These are phyloP conservation scores for Phytophthora quininea DNA, from an alignment of 352 stramenopile genomes.

Conservation along the genomic window DNA sequence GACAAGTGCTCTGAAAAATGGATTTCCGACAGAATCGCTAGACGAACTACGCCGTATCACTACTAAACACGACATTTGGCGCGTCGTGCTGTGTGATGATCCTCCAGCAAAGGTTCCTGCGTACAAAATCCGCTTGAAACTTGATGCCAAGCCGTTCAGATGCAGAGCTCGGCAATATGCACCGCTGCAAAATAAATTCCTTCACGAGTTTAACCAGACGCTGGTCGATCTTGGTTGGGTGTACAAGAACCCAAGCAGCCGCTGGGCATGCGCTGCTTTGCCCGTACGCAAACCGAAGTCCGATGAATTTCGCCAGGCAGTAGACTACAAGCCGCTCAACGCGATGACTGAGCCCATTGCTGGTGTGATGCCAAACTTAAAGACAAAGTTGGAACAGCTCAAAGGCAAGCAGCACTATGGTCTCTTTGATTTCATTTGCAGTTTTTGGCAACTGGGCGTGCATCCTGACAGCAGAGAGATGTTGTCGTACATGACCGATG, in stretches of 20 bases:
- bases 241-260: slow-evolving; percentile 9
- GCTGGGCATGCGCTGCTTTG: slow-evolving; percentile 1
- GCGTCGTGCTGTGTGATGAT: slow-evolving; percentile 8
- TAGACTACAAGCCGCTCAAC: slow-evolving; percentile 6
- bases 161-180: slow-evolving; percentile 15
- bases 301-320: neutral
- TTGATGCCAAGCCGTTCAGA: slow-evolving; percentile 5
- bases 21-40: neutral
- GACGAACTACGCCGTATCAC: slow-evolving; percentile 1
- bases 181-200: slow-evolving; percentile 9
- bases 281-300: neutral
- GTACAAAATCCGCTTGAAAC: slow-evolving; percentile 7
- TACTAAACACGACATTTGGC: slow-evolving; percentile 14
- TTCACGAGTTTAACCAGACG: slow-evolving; percentile 5
- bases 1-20: neutral
- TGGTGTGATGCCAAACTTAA: slow-evolving; percentile 11
- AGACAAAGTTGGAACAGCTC: slow-evolving; percentile 2
- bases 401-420: slow-evolving; percentile 1
- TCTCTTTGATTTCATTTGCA: slow-evolving; percentile 17
- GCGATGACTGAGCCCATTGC: slow-evolving; percentile 2
- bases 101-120: slow-evolving; percentile 9
- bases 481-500: slow-evolving; percentile 23
- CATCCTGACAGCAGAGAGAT: slow-evolving; percentile 15
- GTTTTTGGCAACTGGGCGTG: slow-evolving; percentile 21
- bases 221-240: slow-evolving; percentile 14